phyloP scores from a whole-genome alignment of 352 stramenopile species.

The Phytophthora uliginosa region DNA sequence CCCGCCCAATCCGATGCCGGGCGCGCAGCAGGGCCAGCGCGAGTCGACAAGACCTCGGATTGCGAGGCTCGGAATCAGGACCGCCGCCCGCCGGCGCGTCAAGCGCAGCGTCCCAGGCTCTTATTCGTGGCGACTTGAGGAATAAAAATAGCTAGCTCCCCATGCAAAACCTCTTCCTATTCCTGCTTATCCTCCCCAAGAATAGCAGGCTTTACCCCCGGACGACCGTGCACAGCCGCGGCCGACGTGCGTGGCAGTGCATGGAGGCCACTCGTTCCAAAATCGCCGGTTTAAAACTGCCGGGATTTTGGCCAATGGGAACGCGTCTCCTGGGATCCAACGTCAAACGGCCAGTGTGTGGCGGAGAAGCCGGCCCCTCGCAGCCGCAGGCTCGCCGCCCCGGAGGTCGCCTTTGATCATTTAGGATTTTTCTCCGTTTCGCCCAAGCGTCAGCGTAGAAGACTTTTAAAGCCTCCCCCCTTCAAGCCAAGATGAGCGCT shows the following conservation, averaged over 20 bases:
- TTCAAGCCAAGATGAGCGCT: slow-evolving; percentile 73
- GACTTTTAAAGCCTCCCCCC: slow-evolving; percentile 45
- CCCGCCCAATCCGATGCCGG: not conserved
- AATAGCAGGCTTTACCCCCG: not conserved
- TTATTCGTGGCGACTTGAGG: not conserved
- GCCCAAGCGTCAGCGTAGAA: slow-evolving; percentile 65
- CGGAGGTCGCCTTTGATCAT: slow-evolving; percentile 45
- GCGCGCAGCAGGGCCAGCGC: not conserved
- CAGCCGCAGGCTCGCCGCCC: slow-evolving; percentile 12
- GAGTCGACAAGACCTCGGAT: not conserved
- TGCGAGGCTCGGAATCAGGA: not conserved
- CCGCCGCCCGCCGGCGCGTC: not conserved
- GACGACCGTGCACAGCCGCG: not conserved
- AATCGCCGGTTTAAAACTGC: slow-evolving; percentile 32
- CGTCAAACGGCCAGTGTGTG: slow-evolving; percentile 65
- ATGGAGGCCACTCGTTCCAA: slow-evolving; percentile 67
- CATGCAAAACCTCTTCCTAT: not conserved
- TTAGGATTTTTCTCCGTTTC: slow-evolving; percentile 89
- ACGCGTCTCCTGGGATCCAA: not conserved
- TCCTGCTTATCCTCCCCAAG: not conserved
- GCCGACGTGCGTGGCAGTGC: not conserved
- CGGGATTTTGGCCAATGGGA: slow-evolving; percentile 47
- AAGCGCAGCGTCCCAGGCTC: not conserved
- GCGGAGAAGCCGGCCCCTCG: slow-evolving; percentile 48
- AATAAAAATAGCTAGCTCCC: not conserved